phyloP scores from a whole-genome alignment of 2,329 filamentous ascomycete genomes.

The Ophiostoma piceae region DNA sequence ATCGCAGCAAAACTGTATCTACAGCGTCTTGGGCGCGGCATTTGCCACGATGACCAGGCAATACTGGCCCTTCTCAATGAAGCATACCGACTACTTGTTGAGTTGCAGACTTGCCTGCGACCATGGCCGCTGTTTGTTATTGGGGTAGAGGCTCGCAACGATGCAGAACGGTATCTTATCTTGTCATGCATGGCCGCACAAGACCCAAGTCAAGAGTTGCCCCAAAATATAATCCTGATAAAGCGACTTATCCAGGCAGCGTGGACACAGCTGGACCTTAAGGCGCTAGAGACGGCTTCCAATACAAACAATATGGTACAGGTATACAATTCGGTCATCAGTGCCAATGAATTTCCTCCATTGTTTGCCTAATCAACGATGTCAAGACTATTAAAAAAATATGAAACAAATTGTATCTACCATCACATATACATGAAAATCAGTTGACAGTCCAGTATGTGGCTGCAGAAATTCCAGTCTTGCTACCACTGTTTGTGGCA shows the following conservation, averaged over 20 bases:
- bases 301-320: constrained; percentile 15
- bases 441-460: neutral
- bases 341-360: constrained; percentile 24
- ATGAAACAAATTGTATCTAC: neutral
- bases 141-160: constrained; percentile 25
- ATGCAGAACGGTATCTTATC: constrained; percentile 22
- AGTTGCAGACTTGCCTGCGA: constrained; percentile 19
- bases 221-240: neutral
- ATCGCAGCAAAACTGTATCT: neutral
- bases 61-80: neutral
- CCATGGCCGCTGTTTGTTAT: constrained; percentile 26
- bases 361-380: constrained; percentile 11
- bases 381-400: neutral
- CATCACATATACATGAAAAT: neutral
- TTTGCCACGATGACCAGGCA: neutral
- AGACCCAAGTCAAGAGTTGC: neutral
- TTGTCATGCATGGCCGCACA: constrained; percentile 1
- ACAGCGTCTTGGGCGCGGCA: neutral
- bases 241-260: neutral
- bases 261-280: constrained; percentile 23
- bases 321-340: constrained; percentile 25
- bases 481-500: neutral
- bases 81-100: neutral
- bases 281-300: neutral
- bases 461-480: neutral